Evolutionary conservation across 352 stramenopile species (phyloP), one percentile per base, ranked within the genome.

Genomic region (Phytophthora vignae): DNA sequence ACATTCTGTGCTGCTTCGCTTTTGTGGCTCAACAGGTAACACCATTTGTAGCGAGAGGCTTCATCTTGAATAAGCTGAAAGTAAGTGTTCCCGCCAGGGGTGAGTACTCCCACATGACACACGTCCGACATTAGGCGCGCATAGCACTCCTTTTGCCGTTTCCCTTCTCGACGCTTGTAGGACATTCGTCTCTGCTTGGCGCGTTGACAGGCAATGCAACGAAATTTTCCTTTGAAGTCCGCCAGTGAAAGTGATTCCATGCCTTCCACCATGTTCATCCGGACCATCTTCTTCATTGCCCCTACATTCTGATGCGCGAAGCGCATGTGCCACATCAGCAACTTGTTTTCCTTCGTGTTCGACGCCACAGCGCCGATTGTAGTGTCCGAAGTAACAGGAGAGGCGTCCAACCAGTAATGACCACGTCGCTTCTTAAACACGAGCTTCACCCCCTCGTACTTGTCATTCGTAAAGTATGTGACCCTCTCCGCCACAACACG

Each of bases 61-160:
- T 73, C 59, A 7, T 60, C 58, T 31, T 68, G 42, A 6, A 68
- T 68, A 6, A 68, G 17, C 31, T 68, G 66, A 17, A 73, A 40
- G 33, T 40, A 40, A 14, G 11, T 40, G 8, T 40, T 15, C 12
- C 33, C 33, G 10, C 33, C 33, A 5, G 10, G 33, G 33, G 33
- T 40, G 12, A 40, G 33, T 2, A 53, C 19, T 29, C 33, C 55
- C 11, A 52, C 42, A 52, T 53, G 17, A 25, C 55, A 61, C 5
- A 44, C 42, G 7, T 61, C 55, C 7, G 55, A 61, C 36, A 52
- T 53, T 1, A 61, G n/a, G 9, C n/a, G 36, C 11, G 40, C 55
- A 38, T 36, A 29, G 19, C 42, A 50, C n/a, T 50, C 38, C 3
- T 12, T 52, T 27, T n/a, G 21, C 5, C 55, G 19, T 36, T 61